Base-by-base conservation (phyloP, 805 yeast species). In the Yarrowia sp. region DNA sequence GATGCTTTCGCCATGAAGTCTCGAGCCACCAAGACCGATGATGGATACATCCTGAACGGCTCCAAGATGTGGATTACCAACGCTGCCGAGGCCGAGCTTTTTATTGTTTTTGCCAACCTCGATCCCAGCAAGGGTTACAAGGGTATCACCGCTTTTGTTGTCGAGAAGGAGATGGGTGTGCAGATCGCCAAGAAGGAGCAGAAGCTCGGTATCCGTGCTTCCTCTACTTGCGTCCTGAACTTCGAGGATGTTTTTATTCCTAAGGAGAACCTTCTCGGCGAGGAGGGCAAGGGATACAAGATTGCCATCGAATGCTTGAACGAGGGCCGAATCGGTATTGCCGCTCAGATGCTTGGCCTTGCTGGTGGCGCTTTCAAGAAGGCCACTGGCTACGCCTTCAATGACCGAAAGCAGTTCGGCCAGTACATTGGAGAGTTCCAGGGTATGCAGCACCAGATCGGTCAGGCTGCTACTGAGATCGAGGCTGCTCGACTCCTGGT, bases 11-110 rank as follows among this genome's bases (percentile, higher is more conserved):
- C 83, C 19, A 73, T 80, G 65, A 77, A 77, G 70, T 72, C 82
- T 15, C 71, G 74, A 20, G 83, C 83, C 56, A 75, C 70, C 36
- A 72, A 76, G 55, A 76, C 77, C 69, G 83, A 78, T 69, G 82
- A 80, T 36, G 76, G 74, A 58, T 80, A 77, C 70, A 78, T 79
- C 17, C 67, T 80, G 40, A 74, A 76, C 55, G 83, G 83, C 49
- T 75, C 80, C 61, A 80, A 80, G 70, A 80, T 80, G 83, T 80
- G 83, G 83, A 80, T 80, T 73, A 79, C 83, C 44, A 80, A 80
- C 74, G 79, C 83, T 15, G 73, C 71, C 20, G 83, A 80, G 72
- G 83, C 83, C 24, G 83, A 77, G 39, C 66, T 79, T 14, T 80
- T 80, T 69, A 70, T 80, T 15, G 76, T 80, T 33, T 75, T 80